Conservation (phyloP, 805 yeast species). For the Suhomyces pyralidae region DNA sequence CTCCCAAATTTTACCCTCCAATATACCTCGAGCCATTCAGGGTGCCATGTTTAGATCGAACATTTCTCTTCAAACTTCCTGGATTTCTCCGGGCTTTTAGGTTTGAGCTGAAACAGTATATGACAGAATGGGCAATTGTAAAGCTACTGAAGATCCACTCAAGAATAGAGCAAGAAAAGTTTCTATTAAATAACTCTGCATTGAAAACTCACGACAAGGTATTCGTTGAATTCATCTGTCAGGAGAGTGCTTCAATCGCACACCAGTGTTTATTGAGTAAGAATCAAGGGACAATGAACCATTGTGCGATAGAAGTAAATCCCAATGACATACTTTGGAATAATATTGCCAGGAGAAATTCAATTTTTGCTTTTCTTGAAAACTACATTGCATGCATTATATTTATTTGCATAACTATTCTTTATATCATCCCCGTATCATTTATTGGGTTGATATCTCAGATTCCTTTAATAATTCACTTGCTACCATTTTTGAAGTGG, state of each 20-base stretch:
- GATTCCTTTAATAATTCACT: constrained; percentile 57
- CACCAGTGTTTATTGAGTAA: constrained; percentile 54
- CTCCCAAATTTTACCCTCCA: constrained; percentile 32
- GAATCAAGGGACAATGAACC: constrained; percentile 40
- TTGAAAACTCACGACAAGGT: constrained; percentile 39
- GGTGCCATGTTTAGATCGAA: constrained; percentile 21
- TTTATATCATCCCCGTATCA: constrained; percentile 83
- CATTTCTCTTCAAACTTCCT: constrained; percentile 20
- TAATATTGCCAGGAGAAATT: constrained; percentile 45
- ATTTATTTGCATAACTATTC: constrained; percentile 47
- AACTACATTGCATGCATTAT: constrained; percentile 43
- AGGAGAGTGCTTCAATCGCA: constrained; percentile 59
- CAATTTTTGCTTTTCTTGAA: constrained; percentile 36
- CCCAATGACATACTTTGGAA: constrained; percentile 73
- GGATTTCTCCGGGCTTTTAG: constrained; percentile 27
- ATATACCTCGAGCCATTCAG: constrained; percentile 17
- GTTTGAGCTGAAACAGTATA: constrained; percentile 18
- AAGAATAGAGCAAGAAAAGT: constrained; percentile 19
- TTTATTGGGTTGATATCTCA: constrained; percentile 75
- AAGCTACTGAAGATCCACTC: constrained; percentile 13
- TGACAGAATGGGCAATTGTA: constrained; percentile 28
- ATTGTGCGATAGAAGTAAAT: constrained; percentile 50
- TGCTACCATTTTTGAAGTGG: constrained; percentile 61
- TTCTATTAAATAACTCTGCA: constrained; percentile 14
- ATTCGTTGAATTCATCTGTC: constrained; percentile 60